A percentile compares a stretch with the other conserved stretches of the same genome.
These are phyloP conservation scores for Debaryomyces nepalensis DNA, from an alignment of 1,139 yeast species.

Conservation along the genomic window DNA sequence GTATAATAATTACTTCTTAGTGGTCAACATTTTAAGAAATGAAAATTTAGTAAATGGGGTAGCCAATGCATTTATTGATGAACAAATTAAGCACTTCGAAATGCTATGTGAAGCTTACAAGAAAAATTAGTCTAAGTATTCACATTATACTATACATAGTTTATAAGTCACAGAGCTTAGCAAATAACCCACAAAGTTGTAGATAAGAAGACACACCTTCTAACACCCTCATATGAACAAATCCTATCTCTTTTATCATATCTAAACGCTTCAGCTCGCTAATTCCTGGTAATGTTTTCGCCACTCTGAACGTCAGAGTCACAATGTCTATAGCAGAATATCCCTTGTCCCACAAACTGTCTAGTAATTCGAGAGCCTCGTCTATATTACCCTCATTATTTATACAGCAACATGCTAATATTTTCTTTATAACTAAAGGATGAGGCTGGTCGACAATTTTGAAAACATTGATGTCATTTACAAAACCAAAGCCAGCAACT, in stretches of 20 bases:
- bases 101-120: constrained; percentile 64
- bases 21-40: constrained; percentile 51
- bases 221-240: constrained; percentile 85
- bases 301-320: constrained; percentile 86
- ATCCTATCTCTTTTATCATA: constrained; percentile 83
- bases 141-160: constrained; percentile 6
- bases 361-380: constrained; percentile 67
- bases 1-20: constrained; percentile 71
- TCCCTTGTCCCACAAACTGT: constrained; percentile 83
- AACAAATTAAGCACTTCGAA: constrained; percentile 65
- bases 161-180: constrained; percentile 53
- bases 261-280: constrained; percentile 72
- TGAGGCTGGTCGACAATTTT: constrained; percentile 97
- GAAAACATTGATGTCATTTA: constrained; percentile 88
- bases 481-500: constrained; percentile 90
- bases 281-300: constrained; percentile 72
- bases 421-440: constrained; percentile 80
- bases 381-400: constrained; percentile 60
- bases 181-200: constrained; percentile 83
- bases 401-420: constrained; percentile 53
- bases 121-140: constrained; percentile 14
- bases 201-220: constrained; percentile 92
- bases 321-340: constrained; percentile 93
- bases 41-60: constrained; percentile 41
- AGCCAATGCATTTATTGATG: constrained; percentile 53